Base-by-base conservation (phyloP, 2,329 filamentous ascomycete genomes). In the Pyrenochaeta sp. region DNA sequence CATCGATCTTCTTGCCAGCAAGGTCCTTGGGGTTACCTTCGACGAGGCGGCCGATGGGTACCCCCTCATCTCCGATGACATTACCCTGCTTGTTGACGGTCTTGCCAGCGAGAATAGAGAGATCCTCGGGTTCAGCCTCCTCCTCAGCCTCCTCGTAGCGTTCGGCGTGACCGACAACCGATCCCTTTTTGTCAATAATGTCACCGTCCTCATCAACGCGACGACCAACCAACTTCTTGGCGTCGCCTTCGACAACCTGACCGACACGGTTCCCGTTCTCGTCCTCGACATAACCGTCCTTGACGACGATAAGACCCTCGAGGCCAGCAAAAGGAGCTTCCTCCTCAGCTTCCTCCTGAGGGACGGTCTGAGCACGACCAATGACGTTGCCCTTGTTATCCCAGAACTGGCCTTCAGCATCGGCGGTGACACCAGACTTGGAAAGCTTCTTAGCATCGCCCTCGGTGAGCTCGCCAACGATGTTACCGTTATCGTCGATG, bases 1-100 rank as follows among this genome's bases (percentile, higher is more conserved):
- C 90, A 73, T 92, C 88, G 68, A 88, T 88, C 84, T 90, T 89
- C 69, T 86, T 87, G 28, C 90, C 90, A 9, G 87, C 78, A 42
- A 92, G 83, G 52, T 85, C 83, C 75, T 86, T 85, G 36, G 85
- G 71, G 59, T 89, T 86, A 13, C 90, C 90, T 71, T 91, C 88
- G 22, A 91, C 76, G 1, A 92, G 83, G 39, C 87, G 86, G 36
- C 87, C 90, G 59, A 86, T 75, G n/a, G 81, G 81, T 4, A 82
- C 78, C 42, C 81, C 81, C 56, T 83, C 79, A 46, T 81, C 79
- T 44, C 80, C 81, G 61, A 84, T 82, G 65, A 84, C 79, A 30
- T 82, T 78, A 55, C 82, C 82, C 51, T 79, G 75, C 75, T 83
- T 84, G 74, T 83, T 84, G 69, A 83, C 70, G 27, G 73, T 78